Conservation (phyloP, 768 basidiomycete genomes). For the Podaxis carcinomalis region DNA sequence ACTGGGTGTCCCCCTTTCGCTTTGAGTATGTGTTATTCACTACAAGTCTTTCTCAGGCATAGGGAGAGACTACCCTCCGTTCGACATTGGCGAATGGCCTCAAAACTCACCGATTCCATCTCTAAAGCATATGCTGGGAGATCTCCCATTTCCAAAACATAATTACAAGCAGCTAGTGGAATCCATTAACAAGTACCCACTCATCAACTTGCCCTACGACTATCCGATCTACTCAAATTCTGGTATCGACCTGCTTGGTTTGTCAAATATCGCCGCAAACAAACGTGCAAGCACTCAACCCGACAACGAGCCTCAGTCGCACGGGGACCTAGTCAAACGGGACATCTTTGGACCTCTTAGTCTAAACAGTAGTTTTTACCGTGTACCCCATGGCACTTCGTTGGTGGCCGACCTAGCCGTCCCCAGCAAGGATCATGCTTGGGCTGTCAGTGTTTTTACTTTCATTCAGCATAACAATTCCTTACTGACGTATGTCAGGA, state of each 20-base stretch:
- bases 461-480: not conserved
- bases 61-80: conserved; percentile 31
- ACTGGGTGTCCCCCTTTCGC: conserved; percentile 11
- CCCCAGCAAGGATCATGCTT: conserved; percentile 27
- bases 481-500: conserved; percentile 24
- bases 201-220: conserved; percentile 37
- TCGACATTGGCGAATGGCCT: conserved; percentile 38
- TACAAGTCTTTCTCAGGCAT: conserved; percentile 20
- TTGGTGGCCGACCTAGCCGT: conserved; percentile 33
- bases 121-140: conserved; percentile 17
- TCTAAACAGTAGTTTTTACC: conserved; percentile 40
- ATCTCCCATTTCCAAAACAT: conserved; percentile 23
- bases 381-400: conserved; percentile 28
- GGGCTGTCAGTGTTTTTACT: conserved; percentile 24
- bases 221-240: conserved; percentile 72
- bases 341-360: conserved; percentile 48
- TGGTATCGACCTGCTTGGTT: conserved; percentile 72
- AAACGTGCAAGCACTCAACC: conserved; percentile 27
- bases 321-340: conserved; percentile 39
- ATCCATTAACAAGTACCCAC: conserved; percentile 31
- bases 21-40: not conserved
- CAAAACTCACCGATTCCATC: conserved; percentile 12
- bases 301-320: conserved; percentile 25
- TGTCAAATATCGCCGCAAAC: conserved; percentile 56
- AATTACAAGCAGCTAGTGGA: conserved; percentile 27